phyloP scores from a whole-genome alignment of 331 rosid species.

The Quercus tomentella region DNA sequence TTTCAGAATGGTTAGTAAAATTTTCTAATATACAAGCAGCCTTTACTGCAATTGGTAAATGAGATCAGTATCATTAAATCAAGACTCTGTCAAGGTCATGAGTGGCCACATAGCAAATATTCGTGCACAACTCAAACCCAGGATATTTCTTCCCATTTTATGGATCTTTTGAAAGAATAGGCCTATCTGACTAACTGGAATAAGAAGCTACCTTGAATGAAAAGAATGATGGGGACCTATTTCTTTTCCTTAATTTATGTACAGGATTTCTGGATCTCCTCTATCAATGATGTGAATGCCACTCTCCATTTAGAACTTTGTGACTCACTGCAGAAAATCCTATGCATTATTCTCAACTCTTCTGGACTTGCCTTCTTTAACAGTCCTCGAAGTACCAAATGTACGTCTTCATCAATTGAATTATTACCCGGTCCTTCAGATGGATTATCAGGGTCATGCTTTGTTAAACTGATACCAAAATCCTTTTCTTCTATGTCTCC shows the following conservation, averaged over 20 bases:
- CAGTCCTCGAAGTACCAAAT: conserved; percentile 38
- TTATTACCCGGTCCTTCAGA: conserved; percentile 9
- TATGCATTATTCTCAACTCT: conserved; percentile 52
- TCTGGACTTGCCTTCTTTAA: conserved; percentile 50
- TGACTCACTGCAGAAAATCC: conserved; percentile 42
- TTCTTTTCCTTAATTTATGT: conserved; percentile 38
- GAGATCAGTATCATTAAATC: not conserved
- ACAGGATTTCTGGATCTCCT: conserved; percentile 44
- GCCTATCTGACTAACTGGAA: conserved; percentile 32
- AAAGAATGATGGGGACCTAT: conserved; percentile 43
- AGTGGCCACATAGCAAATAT: conserved; percentile 4
- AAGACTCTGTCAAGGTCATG: conserved; percentile 1
- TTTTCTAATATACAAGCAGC: conserved; percentile 2
- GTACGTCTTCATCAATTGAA: conserved; percentile 35
- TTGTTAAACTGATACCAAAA: conserved; percentile 42
- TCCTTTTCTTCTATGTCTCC: conserved; percentile 27
- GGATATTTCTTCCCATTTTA: conserved; percentile 14
- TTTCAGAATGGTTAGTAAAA: not conserved
- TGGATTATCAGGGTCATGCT: conserved; percentile 23
- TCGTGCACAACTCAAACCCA: conserved; percentile 37
- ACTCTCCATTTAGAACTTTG: conserved; percentile 34
- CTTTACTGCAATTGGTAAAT: not conserved
- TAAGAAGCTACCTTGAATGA: conserved; percentile 27
- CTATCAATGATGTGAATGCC: conserved; percentile 42
- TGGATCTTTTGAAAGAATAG: conserved; percentile 43